These are phyloP conservation scores for Lignosus rhinocerotis DNA, from an alignment of 1,284 basidiomycete species.

Conservation along the genomic window DNA sequence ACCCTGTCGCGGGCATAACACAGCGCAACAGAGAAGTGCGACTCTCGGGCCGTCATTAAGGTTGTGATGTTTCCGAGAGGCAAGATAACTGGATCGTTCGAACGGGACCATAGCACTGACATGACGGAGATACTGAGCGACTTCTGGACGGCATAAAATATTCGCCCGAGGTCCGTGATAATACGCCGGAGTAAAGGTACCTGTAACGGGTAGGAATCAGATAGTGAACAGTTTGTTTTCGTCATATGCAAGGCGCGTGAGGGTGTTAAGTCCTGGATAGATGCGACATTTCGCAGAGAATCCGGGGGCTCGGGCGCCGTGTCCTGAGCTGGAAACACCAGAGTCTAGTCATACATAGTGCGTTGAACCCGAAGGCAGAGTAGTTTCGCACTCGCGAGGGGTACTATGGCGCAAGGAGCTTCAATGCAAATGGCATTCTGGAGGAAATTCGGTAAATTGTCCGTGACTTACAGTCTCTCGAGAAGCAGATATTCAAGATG, in stretches of 20 bases:
- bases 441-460: constrained; percentile 22
- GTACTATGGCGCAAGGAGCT: background rate
- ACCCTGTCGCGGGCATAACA: background rate
- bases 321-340: too few species aligned
- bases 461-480: constrained; percentile 9
- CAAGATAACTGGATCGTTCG: background rate
- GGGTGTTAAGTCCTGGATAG: background rate
- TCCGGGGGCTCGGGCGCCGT: background rate
- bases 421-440: constrained; percentile 4
- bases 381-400: background rate
- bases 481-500: background rate
- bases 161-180: background rate
- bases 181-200: background rate
- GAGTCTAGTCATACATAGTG: background rate
- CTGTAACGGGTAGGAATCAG: background rate
- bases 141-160: background rate
- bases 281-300: constrained; percentile 9
- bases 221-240: background rate
- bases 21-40: too few species aligned
- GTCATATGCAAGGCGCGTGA: background rate
- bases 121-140: background rate
- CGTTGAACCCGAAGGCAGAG: background rate
- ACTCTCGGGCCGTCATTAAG: background rate
- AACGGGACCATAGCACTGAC: background rate
- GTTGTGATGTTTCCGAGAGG: background rate